Conservation (phyloP, 768 basidiomycete genomes). For the Suillus ampliporus region DNA sequence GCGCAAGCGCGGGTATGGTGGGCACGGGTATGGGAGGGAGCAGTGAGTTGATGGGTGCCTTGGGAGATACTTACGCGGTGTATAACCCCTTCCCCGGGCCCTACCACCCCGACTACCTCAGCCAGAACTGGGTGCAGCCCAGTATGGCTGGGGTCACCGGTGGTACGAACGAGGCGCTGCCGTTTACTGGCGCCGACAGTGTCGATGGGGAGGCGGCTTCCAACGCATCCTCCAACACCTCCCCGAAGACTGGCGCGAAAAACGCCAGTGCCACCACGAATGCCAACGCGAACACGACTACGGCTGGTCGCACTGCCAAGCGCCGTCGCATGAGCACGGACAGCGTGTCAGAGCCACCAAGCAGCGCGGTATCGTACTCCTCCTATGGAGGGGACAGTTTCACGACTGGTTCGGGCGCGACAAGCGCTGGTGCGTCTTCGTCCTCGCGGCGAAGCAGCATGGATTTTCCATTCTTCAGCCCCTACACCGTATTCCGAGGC, state of each 20-base stretch:
- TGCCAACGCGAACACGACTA: not conserved
- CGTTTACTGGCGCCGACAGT: constrained; percentile 55
- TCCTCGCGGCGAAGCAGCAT: constrained; percentile 68
- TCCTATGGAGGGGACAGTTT: constrained; percentile 64
- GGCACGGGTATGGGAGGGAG: constrained; percentile 27
- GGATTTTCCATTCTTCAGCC: constrained; percentile 67
- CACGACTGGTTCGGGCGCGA: constrained; percentile 47
- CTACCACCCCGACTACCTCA: constrained; percentile 74
- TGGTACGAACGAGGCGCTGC: constrained; percentile 52
- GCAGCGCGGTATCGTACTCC: constrained; percentile 66
- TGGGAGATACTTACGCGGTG: constrained; percentile 43
- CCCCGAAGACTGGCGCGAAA: constrained; percentile 14
- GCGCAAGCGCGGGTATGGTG: not conserved
- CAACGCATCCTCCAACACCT: constrained; percentile 7
- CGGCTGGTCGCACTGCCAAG: constrained; percentile 54
- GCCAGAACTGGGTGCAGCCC: constrained; percentile 52
- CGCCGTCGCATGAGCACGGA: constrained; percentile 74
- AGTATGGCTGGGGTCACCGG: not conserved
- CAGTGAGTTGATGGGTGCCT: constrained; percentile 59
- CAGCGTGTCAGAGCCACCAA: constrained; percentile 56
- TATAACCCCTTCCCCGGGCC: constrained; percentile 69
- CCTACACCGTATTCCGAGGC: constrained; percentile 58
- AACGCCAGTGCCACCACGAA: no score
- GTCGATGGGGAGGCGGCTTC: constrained; percentile 46
- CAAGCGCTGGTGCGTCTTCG: constrained; percentile 50